Evolutionary conservation across 768 basidiomycete species (phyloP), one percentile per base, ranked within the genome.

Genomic region (Collybiopsis confluens): DNA sequence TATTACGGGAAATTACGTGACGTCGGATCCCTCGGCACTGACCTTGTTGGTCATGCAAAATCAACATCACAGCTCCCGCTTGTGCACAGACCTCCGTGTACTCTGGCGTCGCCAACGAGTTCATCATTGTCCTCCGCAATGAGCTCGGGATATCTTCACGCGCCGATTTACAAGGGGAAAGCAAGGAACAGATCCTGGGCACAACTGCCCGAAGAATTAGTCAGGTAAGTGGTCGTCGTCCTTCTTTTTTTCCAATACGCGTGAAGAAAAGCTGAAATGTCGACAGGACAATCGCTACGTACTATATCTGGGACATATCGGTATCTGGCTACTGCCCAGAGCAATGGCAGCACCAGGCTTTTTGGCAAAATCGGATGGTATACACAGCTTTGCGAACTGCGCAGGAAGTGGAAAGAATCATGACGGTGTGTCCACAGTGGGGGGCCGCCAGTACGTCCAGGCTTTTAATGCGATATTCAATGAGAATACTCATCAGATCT

Each of bases 381-480:
- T 89, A 80, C 64, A 73, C 76, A 10, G 72, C 76, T 43, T 66
- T 88, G 59, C 84, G 86, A 64, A 83, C 87, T 71, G 78, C 80
- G 18, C 65, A 70, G 21, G 78, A 82, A 10, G 63, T 88, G 20
- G 85, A 87, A 62, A 74, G 73, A 57, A 61, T 88, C 49, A 87
- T 87, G 85, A 61, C 67, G 37, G 71, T 87, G 56, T 85, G 82
- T 61, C 79, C 80, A n/a, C n/a, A n/a, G n/a, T n/a, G n/a, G n/a
- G n/a, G n/a, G n/a, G n/a, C n/a, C n/a, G n/a, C n/a, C n/a, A n/a
- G n/a, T n/a, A n/a, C n/a, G n/a, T n/a, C n/a, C n/a, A n/a, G n/a
- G n/a, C n/a, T n/a, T n/a, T n/a, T n/a, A n/a, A n/a, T n/a, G n/a
- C n/a, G n/a, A n/a, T n/a, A n/a, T n/a, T n/a, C n/a, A n/a, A n/a